Percentiles rank a stretch among this genome's conserved stretches.
Evolutionary conservation across 306 rosid species (phyloP).

Genomic region (Rubus parviflorus): DNA sequence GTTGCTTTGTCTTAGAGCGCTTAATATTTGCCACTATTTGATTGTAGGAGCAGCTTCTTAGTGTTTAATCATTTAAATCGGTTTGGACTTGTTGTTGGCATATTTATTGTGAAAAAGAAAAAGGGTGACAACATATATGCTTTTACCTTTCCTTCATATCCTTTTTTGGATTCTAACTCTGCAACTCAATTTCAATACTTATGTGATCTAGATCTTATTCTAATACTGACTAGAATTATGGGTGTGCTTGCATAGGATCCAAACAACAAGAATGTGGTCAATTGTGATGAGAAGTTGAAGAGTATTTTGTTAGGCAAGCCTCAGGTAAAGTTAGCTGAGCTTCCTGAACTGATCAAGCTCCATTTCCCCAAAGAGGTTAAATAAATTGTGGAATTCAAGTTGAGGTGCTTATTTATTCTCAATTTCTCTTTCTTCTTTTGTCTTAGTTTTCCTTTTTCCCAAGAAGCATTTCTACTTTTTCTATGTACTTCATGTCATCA

Average conservation of each 20-base stretch:
- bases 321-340: constrained; percentile 77
- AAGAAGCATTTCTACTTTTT: constrained; percentile 24
- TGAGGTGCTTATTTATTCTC: constrained; percentile 11
- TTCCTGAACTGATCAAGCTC: constrained; percentile 78
- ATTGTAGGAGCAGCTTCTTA: constrained; percentile 2
- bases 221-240: constrained; percentile 21
- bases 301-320: constrained; percentile 73
- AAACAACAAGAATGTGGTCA: constrained; percentile 78
- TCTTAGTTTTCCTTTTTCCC: background rate
- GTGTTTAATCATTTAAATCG: background rate
- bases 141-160: background rate
- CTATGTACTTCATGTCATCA: constrained; percentile 33
- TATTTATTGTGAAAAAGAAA: background rate
- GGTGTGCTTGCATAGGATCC: constrained; percentile 55
- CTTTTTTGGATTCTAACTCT: background rate
- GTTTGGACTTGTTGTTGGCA: background rate
- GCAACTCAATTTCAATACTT: background rate
- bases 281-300: constrained; percentile 75
- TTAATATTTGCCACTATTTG: background rate
- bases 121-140: background rate
- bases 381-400: constrained; percentile 32
- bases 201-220: background rate
- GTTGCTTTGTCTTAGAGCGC: background rate
- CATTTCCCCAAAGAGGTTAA: constrained; percentile 83
- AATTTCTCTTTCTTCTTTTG: background rate